phyloP scores from a whole-genome alignment of 352 stramenopile species.

The Phytophthora rubi region DNA sequence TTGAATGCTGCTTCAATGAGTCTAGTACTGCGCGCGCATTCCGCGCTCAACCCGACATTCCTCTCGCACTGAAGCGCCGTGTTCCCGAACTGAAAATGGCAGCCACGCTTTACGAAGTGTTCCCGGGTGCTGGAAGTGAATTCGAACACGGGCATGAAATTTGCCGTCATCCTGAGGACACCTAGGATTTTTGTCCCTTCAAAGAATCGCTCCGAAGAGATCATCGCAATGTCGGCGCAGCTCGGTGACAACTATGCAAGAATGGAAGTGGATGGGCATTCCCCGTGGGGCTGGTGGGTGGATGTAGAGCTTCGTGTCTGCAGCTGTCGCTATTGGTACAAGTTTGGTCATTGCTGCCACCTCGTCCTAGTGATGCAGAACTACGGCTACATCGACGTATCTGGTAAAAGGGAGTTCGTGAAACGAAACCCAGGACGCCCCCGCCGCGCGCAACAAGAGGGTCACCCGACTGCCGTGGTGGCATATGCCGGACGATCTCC shows the following conservation, averaged over 20 bases:
- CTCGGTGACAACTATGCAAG: neutral
- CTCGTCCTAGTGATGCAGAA: neutral
- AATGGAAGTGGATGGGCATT: neutral
- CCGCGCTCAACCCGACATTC: neutral
- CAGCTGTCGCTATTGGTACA: neutral
- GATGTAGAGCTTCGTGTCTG: neutral
- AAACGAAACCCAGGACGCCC: no score
- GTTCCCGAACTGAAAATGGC: neutral
- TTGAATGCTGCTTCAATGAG: neutral
- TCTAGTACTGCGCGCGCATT: neutral
- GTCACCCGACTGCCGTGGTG: no score
- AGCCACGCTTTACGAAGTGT: neutral
- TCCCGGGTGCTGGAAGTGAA: neutral
- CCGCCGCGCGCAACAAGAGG: no score
- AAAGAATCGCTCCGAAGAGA: neutral
- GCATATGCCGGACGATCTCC: no score
- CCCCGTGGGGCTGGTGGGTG: neutral
- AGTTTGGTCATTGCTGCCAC: neutral
- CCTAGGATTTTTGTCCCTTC: neutral
- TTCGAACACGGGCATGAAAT: neutral
- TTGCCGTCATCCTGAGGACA: neutral
- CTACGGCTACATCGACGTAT: neutral
- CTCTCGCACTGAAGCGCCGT: neutral
- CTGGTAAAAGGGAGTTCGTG: neutral
- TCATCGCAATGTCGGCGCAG: neutral